phyloP scores from a whole-genome alignment of 176 grass and related monocot genomes.

The Secale cereale region DNA sequence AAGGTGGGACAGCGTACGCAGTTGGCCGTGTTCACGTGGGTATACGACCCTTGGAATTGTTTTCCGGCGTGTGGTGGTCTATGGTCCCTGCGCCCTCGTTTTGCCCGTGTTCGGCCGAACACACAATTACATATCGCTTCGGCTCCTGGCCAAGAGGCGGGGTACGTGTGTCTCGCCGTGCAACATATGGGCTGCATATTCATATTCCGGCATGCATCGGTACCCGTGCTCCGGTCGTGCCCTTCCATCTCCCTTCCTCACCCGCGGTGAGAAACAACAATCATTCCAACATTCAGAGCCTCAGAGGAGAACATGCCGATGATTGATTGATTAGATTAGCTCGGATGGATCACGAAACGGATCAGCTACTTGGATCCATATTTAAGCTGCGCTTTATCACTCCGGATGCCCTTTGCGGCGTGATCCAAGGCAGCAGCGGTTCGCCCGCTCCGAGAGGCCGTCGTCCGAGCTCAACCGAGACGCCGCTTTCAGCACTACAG shows the following conservation, averaged over 20 bases:
- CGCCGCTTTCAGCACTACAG: conserved; percentile 9
- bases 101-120: not conserved
- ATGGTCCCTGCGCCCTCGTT: too few species aligned
- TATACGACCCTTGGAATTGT: too few species aligned
- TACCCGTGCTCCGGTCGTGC: not conserved
- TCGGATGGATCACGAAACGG: not conserved
- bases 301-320: not conserved
- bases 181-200: too few species aligned
- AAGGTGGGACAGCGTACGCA: not conserved
- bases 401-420: conserved; percentile 14
- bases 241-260: not conserved
- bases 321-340: not conserved
- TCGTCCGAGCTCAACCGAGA: not conserved
- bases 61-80: too few species aligned
- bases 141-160: not conserved
- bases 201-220: not conserved
- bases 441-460: conserved; percentile 27
- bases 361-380: conserved; percentile 2
- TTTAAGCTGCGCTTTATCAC: conserved; percentile 18
- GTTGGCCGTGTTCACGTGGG: too few species aligned
- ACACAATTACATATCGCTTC: not conserved
- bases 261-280: not conserved
- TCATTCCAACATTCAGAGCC: not conserved
- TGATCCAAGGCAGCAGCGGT: not conserved
- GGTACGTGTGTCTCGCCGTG: not conserved